Conservation (phyloP, 164 flowering plant genomes). For the Saururus chinensis region DNA sequence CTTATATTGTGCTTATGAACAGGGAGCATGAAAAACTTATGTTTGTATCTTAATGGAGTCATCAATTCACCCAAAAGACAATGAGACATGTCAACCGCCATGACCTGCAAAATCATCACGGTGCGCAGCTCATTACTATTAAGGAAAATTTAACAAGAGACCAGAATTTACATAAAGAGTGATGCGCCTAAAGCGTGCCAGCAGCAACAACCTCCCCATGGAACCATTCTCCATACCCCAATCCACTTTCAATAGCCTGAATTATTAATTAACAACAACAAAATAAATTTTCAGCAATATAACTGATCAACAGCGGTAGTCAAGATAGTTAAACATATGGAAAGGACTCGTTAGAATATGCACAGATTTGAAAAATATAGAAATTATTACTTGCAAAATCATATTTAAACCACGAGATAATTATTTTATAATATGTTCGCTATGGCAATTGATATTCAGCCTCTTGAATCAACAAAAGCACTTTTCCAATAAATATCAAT, state of each 20-base stretch:
- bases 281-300: not conserved
- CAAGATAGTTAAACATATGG: not conserved
- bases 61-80: conserved; percentile 99
- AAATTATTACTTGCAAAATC: too few relatives aligned
- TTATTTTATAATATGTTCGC: too few relatives aligned
- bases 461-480: too few relatives aligned
- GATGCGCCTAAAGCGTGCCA: conserved; percentile 56
- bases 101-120: conserved; percentile 49
- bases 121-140: not conserved
- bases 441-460: too few relatives aligned
- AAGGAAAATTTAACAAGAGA: not conserved
- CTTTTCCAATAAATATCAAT: too few relatives aligned
- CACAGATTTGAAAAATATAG: too few relatives aligned
- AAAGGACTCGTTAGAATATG: not conserved
- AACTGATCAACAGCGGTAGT: not conserved
- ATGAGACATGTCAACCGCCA: conserved; percentile 97
- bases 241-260: conserved; percentile 93
- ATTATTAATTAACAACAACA: conserved; percentile 1
- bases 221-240: conserved; percentile 96
- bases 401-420: too few relatives aligned
- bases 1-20: too few relatives aligned
- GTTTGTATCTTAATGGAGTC: conserved; percentile 64
- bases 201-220: conserved; percentile 99
- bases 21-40: too few relatives aligned
- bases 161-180: not conserved